A percentile compares a stretch with the other conserved stretches of the same genome.
Conservation (phyloP, 2,329 filamentous ascomycete genomes). For the Raffaelea ambrosiae region DNA sequence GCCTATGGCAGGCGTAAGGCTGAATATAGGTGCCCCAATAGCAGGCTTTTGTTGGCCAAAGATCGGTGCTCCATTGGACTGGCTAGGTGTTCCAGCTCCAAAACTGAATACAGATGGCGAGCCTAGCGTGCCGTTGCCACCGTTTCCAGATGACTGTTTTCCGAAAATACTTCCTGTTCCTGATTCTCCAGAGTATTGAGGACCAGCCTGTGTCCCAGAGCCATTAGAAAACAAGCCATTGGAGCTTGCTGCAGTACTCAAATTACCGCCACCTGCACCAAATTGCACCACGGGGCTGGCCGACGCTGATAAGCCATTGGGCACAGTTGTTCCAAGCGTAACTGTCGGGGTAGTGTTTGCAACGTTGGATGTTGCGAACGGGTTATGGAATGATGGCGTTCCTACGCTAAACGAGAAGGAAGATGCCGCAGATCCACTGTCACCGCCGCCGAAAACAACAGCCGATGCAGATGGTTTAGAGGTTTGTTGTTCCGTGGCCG, state of each 20-base stretch:
- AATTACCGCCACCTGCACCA: too few species aligned
- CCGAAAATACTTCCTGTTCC: slow-evolving; percentile 14
- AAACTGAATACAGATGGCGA: slow-evolving; percentile 25
- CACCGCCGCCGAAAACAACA: slow-evolving; percentile 8
- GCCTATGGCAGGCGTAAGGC: slow-evolving; percentile 21
- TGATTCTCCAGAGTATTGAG: slow-evolving; percentile 29
- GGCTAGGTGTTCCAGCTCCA: slow-evolving; percentile 20
- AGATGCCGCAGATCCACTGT: slow-evolving; percentile 12
- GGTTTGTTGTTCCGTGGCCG: background rate
- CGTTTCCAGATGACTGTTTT: slow-evolving; percentile 6
- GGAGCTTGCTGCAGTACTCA: too few species aligned
- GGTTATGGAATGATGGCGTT: slow-evolving; percentile 26
- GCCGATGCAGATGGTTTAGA: background rate
- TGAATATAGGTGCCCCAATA: slow-evolving; percentile 20
- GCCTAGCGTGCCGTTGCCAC: slow-evolving; percentile 25
- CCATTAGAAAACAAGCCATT: too few species aligned
- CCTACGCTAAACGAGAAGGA: slow-evolving; percentile 32
- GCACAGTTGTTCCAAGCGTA: background rate
- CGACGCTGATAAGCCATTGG: too few species aligned
- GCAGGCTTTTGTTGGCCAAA: slow-evolving; percentile 19
- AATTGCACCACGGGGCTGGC: too few species aligned
- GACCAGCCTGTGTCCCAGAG: slow-evolving; percentile 12
- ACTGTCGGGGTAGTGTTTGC: background rate
- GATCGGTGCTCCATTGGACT: slow-evolving; percentile 17
- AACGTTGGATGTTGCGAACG: slow-evolving; percentile 24